Evolutionary conservation across 1,139 yeast genomes (phyloP).

Genomic region (Hyphopichia buzzinii): DNA sequence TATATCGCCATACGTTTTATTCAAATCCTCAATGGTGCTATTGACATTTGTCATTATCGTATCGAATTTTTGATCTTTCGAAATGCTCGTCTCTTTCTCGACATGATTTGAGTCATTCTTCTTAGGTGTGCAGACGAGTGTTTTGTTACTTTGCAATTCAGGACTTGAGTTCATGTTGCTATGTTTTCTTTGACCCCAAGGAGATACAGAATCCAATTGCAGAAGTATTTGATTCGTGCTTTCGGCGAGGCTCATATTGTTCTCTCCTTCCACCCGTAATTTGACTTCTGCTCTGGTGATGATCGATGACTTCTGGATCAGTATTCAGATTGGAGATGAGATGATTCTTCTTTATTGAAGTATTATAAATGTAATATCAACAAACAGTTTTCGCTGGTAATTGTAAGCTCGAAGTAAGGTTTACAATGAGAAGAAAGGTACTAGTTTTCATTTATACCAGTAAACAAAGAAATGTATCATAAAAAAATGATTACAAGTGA

Average conservation of each 20-base stretch:
- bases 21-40: constrained; percentile 33
- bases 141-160: neutral
- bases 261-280: no score
- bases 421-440: neutral
- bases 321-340: no score
- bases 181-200: constrained; percentile 2
- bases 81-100: neutral
- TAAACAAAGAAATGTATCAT: neutral
- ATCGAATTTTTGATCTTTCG: constrained; percentile 19
- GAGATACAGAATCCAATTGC: constrained; percentile 1
- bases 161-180: neutral
- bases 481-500: neutral
- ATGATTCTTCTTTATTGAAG: no score
- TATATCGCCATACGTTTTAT: constrained; percentile 32
- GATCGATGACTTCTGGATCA: no score
- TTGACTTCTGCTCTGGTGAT: no score
- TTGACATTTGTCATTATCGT: constrained; percentile 29
- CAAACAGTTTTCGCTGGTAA: no score
- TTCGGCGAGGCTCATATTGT: constrained; percentile 12
- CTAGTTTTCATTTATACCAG: neutral
- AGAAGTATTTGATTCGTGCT: constrained; percentile 7
- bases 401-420: no score
- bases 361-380: no score
- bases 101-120: neutral
- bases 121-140: constrained; percentile 3